These are phyloP conservation scores for Solanum raphanifolium DNA, from an alignment of 257 asterid genomes.

Conservation along the genomic window DNA sequence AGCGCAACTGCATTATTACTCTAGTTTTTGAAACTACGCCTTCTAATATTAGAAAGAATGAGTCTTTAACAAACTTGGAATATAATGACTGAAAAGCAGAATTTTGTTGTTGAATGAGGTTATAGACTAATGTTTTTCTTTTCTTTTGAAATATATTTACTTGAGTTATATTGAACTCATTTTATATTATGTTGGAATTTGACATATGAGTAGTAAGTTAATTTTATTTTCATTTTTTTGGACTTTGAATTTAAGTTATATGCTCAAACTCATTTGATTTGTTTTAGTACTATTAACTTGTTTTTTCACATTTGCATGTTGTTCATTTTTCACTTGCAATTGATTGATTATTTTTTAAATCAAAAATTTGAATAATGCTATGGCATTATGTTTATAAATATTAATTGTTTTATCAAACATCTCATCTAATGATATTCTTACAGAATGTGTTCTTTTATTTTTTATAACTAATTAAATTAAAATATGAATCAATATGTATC, in stretches of 20 bases:
- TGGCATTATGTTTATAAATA: not conserved
- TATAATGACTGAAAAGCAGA: not conserved
- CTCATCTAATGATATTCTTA: not conserved
- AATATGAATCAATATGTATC: not conserved
- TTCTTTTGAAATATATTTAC: not conserved
- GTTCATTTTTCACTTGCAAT: not conserved
- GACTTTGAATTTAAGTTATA: not conserved
- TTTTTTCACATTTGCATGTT: not conserved
- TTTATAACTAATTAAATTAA: not conserved
- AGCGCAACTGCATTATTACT: not conserved
- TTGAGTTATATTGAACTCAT: not conserved
- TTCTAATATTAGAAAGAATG: not conserved
- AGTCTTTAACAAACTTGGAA: not conserved
- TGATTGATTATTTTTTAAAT: not conserved
- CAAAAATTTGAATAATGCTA: not conserved
- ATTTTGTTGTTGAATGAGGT: not conserved
- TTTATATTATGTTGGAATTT: not conserved
- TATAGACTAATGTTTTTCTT: not conserved
- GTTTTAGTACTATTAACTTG: not conserved
- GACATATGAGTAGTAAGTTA: not conserved
- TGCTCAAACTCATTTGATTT: not conserved
- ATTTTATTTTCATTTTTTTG: not conserved
- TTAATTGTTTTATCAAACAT: not conserved
- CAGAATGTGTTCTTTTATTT: not conserved
- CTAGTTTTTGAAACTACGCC: not conserved